Evolutionary conservation across 1,139 yeast species (phyloP).

Genomic region (Geotrichum bryndzae): DNA sequence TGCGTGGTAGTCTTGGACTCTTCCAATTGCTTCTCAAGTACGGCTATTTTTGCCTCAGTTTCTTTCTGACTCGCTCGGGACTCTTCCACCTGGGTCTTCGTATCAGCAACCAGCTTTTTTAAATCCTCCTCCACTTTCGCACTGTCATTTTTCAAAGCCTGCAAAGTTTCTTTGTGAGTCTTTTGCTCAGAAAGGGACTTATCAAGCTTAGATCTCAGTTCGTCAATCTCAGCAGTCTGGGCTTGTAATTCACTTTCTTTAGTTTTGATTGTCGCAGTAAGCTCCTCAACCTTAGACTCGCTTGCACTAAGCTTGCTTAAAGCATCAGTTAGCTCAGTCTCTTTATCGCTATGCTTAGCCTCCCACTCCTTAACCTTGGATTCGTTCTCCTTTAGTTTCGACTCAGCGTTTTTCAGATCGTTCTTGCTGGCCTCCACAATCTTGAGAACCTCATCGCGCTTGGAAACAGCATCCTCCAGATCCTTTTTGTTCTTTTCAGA

Average conservation of each 20-base stretch:
- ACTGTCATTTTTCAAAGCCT: not conserved
- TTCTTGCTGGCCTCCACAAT: conserved; percentile 13
- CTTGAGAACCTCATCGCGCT: conserved; percentile 25
- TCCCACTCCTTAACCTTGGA: not conserved
- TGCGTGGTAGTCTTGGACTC: not conserved
- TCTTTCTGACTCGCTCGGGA: not conserved
- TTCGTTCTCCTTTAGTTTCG: not conserved
- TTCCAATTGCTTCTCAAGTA: not conserved
- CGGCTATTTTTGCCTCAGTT: not conserved
- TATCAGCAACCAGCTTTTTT: conserved; percentile 11
- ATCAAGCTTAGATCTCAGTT: not conserved
- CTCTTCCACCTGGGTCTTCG: conserved; percentile 2
- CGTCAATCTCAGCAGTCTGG: not conserved
- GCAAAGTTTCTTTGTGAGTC: not conserved
- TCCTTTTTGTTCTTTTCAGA: not conserved
- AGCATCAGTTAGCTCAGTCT: not conserved
- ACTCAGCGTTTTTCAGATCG: conserved; percentile 6
- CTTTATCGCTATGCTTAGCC: not conserved
- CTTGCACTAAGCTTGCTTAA: not conserved
- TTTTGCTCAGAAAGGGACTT: not conserved
- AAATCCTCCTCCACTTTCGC: conserved; percentile 15
- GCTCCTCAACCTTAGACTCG: not conserved
- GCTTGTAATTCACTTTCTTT: not conserved
- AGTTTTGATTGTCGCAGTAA: not conserved
- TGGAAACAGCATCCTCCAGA: conserved; percentile 27